Evolutionary conservation across 2,329 filamentous ascomycete species (phyloP).

Genomic region (Cladosporium colombiae): DNA sequence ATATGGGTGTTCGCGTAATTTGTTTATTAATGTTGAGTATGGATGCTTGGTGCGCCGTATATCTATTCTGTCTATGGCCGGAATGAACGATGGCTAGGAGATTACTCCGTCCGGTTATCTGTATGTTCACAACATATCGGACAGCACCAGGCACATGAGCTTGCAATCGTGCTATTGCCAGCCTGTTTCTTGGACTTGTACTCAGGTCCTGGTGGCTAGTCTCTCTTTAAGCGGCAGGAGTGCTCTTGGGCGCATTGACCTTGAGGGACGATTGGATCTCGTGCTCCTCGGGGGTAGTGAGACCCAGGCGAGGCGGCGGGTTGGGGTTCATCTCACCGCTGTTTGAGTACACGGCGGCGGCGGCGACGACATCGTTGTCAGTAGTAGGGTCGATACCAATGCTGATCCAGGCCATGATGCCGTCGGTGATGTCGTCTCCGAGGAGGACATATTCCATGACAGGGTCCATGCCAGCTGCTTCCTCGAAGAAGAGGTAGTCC

Average conservation of each 20-base stretch:
- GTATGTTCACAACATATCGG: background rate
- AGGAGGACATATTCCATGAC: constrained; percentile 59
- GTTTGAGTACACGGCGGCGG: constrained; percentile 24
- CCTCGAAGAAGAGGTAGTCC: constrained; percentile 51
- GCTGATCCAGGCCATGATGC: constrained; percentile 55
- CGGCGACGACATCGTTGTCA: constrained; percentile 20
- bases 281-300: background rate
- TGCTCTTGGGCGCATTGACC: background rate
- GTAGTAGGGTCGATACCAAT: constrained; percentile 48
- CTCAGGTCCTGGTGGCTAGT: background rate
- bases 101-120: background rate
- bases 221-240: background rate
- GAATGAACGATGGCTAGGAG: background rate
- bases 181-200: background rate
- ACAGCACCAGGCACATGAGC: background rate
- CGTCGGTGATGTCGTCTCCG: constrained; percentile 53
- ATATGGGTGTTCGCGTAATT: background rate
- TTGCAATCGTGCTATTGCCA: background rate
- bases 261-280: background rate
- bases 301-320: background rate
- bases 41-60: background rate
- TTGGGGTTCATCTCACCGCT: constrained; percentile 29
- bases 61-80: background rate
- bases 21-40: background rate
- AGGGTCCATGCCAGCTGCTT: constrained; percentile 52